Evolutionary conservation across 2,329 filamentous ascomycete species (phyloP).

Genomic region (Camillea tinctor): DNA sequence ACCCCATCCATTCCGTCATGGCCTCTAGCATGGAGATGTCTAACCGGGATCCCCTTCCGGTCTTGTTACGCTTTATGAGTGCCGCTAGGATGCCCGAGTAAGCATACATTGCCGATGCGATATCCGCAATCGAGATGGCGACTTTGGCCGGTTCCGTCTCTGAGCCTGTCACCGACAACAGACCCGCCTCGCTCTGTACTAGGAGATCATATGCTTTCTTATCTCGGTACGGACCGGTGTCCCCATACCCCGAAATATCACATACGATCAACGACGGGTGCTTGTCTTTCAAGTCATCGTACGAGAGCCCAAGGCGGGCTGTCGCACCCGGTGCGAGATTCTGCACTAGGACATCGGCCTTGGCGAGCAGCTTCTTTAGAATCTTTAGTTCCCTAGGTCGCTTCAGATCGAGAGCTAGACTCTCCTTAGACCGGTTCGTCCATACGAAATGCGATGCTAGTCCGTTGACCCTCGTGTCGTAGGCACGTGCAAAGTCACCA

Average conservation of each 20-base stretch:
- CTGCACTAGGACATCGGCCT: slow-evolving; percentile 52
- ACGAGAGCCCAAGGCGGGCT: slow-evolving; percentile 46
- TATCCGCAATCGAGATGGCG: slow-evolving; percentile 55
- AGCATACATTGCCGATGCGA: slow-evolving; percentile 52
- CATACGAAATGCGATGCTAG: slow-evolving; percentile 55
- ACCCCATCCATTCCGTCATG: slow-evolving; percentile 60
- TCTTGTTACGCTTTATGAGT: slow-evolving; percentile 46
- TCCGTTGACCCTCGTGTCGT: slow-evolving; percentile 49
- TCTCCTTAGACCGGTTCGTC: slow-evolving; percentile 55
- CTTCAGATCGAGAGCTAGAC: slow-evolving; percentile 50
- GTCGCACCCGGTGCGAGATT: slow-evolving; percentile 52
- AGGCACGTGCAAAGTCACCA: slow-evolving; percentile 52
- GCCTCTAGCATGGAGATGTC: slow-evolving; percentile 59
- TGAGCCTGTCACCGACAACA: slow-evolving; percentile 51
- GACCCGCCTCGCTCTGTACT: slow-evolving; percentile 53
- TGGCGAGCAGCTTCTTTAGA: slow-evolving; percentile 42
- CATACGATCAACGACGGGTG: slow-evolving; percentile 51
- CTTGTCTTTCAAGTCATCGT: slow-evolving; percentile 39
- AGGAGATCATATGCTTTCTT: slow-evolving; percentile 58
- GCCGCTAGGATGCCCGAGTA: slow-evolving; percentile 51
- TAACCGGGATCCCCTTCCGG: slow-evolving; percentile 47
- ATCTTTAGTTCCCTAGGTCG: slow-evolving; percentile 39
- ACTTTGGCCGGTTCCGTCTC: slow-evolving; percentile 46
- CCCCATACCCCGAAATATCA: slow-evolving; percentile 53
- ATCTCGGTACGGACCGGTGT: slow-evolving; percentile 48